A percentile compares a stretch with the other conserved stretches of the same genome.
These are phyloP conservation scores for Leishmania mexicana DNA, from an alignment of 208 protist genomes.

Conservation along the genomic window DNA sequence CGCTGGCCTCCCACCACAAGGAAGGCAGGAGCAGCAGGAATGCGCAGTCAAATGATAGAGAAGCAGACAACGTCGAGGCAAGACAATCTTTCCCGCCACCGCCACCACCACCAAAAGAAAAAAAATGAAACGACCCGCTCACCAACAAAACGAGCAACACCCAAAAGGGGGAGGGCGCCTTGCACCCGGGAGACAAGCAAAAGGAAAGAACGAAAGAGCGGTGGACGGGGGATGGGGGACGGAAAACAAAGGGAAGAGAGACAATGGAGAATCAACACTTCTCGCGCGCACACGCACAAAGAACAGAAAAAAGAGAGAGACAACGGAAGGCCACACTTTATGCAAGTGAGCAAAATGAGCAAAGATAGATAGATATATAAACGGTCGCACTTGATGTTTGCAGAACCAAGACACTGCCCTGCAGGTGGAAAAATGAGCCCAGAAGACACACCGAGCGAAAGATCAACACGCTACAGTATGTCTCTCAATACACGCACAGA, in stretches of 20 bases:
- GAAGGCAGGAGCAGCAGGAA: neutral
- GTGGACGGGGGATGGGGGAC: too few relatives aligned
- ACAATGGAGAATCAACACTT: neutral
- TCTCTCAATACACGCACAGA: neutral
- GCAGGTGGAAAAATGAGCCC: neutral
- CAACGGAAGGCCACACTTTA: neutral
- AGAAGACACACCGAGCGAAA: neutral
- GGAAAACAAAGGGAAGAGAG: neutral
- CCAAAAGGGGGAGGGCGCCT: neutral
- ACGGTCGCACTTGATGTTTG: neutral
- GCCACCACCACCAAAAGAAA: neutral
- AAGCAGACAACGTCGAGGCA: neutral
- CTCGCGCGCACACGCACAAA: neutral
- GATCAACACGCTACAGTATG: neutral
- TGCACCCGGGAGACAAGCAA: neutral
- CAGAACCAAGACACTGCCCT: neutral
- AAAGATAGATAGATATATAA: neutral
- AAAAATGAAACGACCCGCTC: neutral
- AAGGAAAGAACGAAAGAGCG: neutral
- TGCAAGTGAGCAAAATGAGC: neutral
- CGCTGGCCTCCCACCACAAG: neutral
- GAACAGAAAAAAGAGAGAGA: neutral
- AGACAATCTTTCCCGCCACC: neutral
- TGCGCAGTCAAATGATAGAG: neutral
- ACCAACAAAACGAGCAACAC: neutral